Conservation (phyloP, 257 asterid genomes). For the Euphrasia confusa region DNA sequence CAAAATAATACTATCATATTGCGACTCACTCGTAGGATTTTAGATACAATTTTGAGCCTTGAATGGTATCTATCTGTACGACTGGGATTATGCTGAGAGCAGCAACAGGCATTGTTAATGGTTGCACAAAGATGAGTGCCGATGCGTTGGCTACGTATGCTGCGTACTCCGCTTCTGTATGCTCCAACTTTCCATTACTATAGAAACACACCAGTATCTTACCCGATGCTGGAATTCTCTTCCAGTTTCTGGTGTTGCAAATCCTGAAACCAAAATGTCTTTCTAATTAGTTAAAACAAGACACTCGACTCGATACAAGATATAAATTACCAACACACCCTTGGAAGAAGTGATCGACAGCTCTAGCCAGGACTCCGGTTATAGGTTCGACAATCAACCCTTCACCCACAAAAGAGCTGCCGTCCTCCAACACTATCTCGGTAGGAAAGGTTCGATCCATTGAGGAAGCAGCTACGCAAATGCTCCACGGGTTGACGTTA, state of each 20-base stretch:
- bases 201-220: slow-evolving; percentile 42
- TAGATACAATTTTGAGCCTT: slow-evolving; percentile 38
- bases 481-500: slow-evolving; percentile 57
- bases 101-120: slow-evolving; percentile 40
- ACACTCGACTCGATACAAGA: no score
- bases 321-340: no score
- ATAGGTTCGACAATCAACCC: slow-evolving; percentile 33
- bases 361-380: slow-evolving; percentile 33
- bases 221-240: slow-evolving; percentile 25
- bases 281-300: no score
- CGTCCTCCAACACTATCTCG: slow-evolving; percentile 29
- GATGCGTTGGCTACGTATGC: slow-evolving; percentile 35
- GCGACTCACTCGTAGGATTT: slow-evolving; percentile 25
- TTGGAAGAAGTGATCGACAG: slow-evolving; percentile 27
- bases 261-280: slow-evolving; percentile 31
- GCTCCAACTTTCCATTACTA: slow-evolving; percentile 26
- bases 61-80: slow-evolving; percentile 40
- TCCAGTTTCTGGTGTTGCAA: slow-evolving; percentile 27
- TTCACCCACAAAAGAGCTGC: slow-evolving; percentile 41
- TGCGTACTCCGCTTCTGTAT: slow-evolving; percentile 36
- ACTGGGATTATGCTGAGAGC: slow-evolving; percentile 42
- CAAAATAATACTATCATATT: no score
- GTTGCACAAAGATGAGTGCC: slow-evolving; percentile 51
- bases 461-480: slow-evolving; percentile 52
- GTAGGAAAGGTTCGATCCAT: slow-evolving; percentile 54